A percentile compares a stretch with the other conserved stretches of the same genome.
These are phyloP conservation scores for Avena eriantha DNA, from an alignment of 176 grass and related monocot species.

Conservation along the genomic window DNA sequence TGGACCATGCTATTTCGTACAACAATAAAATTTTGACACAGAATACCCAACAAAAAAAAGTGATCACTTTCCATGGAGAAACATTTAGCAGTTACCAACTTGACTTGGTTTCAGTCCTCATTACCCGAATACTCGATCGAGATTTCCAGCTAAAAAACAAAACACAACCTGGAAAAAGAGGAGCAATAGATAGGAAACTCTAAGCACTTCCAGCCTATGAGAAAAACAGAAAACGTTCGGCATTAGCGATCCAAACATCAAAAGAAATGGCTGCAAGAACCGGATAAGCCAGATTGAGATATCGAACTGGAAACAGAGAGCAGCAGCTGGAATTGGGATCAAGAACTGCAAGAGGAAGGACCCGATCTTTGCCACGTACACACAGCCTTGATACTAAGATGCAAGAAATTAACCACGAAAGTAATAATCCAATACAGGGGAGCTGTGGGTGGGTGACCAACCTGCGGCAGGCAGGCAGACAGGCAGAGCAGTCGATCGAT, in stretches of 20 bases:
- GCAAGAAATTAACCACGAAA: conserved; percentile 26
- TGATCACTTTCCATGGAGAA: conserved; percentile 40
- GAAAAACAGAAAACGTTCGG: conserved; percentile 33
- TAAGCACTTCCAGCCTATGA: conserved; percentile 7
- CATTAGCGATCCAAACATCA: conserved; percentile 42
- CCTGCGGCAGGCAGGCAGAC: conserved; percentile 31
- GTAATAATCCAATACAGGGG: conserved; percentile 34
- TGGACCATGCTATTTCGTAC: neutral
- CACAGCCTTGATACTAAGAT: conserved; percentile 20
- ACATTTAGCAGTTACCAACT: conserved; percentile 45
- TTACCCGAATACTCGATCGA: conserved; percentile 34
- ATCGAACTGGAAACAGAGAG: conserved; percentile 41
- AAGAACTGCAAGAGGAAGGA: conserved; percentile 25
- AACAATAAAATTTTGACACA: neutral
- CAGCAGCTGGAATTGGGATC: conserved; percentile 46
- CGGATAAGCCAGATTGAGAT: conserved; percentile 38
- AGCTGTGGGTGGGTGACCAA: conserved; percentile 41
- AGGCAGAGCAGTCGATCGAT: neutral
- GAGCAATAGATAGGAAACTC: conserved; percentile 43
- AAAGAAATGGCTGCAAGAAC: conserved; percentile 25
- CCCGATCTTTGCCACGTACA: conserved; percentile 30
- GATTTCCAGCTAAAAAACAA: conserved; percentile 32
- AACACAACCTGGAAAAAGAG: conserved; percentile 24
- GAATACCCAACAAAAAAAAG: conserved; percentile 20
- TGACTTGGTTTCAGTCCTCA: conserved; percentile 48